Base-by-base conservation (phyloP, 176 grass and related monocot species). In the Lolium rigidum region DNA sequence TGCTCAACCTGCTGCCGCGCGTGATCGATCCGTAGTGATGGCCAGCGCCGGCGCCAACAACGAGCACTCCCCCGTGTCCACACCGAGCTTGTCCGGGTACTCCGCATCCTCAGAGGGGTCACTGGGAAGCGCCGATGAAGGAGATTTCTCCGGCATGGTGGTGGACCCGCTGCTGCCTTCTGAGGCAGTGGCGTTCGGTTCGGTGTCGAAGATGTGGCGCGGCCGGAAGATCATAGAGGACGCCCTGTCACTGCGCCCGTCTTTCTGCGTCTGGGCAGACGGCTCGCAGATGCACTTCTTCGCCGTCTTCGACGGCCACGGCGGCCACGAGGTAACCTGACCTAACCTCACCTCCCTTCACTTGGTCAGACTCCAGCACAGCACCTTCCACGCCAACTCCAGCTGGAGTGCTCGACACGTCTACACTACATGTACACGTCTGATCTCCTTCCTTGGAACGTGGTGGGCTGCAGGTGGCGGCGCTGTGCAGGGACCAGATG, bases 291-390 rank as follows among this genome's bases (percentile, higher is more conserved):
- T 93, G 71, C 89, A 95, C 89, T 93, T 95, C 89, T 98, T 95
- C 83, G 95, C 85, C 17, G 93, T 98, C 76, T 98, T 90, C 66
- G 95, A 95, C 21, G 93, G 93, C 67, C 95, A 95, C 22, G 93
- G 95, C 51, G 93, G 95, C 21, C 70, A 83, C 10, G 79, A 93
- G 66, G 95, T 98, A 87, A 56, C 43, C 65, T 2, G 20, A 38
- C 9, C 13, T 4, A 6, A 56, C 54, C 54, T 18, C 9, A 43
- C 3, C n/a, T 63, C 57, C 37, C 79, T 83, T 73, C 58, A 60
- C n/a, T 20, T 22, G 54, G 54, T 6, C 54, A 18, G 54, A 56
- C 54, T 56, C 54, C 54, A 56, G 54, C 54, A 56, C 54, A 56
- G 17, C 54, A 56, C 16, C 54, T 56, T 56, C 54, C 26, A 16